These are phyloP conservation scores for Naganishia friedmannii DNA, from an alignment of 768 basidiomycete genomes.

Conservation along the genomic window DNA sequence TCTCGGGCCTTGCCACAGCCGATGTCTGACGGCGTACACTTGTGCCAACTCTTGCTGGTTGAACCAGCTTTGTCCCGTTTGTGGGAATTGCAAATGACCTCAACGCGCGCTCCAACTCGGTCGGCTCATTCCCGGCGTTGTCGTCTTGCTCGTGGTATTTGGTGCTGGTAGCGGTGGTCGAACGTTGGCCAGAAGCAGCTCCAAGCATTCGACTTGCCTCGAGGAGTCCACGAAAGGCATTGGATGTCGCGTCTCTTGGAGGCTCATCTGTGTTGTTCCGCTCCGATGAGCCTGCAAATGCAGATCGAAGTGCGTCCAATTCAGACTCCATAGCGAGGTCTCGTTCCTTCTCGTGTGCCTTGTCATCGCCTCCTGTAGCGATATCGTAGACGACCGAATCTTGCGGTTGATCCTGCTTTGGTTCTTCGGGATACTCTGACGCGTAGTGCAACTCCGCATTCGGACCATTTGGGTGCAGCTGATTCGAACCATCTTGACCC, in stretches of 20 bases:
- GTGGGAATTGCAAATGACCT: neutral
- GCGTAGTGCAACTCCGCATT: neutral
- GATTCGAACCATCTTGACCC: neutral
- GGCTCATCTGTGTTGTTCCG: neutral
- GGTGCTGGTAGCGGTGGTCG: neutral
- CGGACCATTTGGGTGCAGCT: neutral
- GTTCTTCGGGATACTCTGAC: neutral
- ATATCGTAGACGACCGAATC: neutral
- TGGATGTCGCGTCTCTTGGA: neutral
- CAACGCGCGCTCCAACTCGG: slow-evolving; percentile 11
- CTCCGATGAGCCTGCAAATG: neutral
- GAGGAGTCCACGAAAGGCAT: neutral
- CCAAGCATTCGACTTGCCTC: slow-evolving; percentile 2
- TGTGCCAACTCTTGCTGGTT: neutral
- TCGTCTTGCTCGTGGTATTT: neutral
- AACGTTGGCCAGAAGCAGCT: neutral
- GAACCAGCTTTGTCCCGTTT: neutral
- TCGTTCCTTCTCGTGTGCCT: neutral
- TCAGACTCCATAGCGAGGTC: neutral
- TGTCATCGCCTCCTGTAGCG: neutral
- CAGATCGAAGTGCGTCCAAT: neutral
- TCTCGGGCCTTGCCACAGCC: neutral
- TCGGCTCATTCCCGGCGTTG: neutral
- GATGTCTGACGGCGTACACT: neutral
- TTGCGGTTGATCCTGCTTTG: neutral